phyloP scores from a whole-genome alignment of 306 rosid species.

The Ormosia emarginata region DNA sequence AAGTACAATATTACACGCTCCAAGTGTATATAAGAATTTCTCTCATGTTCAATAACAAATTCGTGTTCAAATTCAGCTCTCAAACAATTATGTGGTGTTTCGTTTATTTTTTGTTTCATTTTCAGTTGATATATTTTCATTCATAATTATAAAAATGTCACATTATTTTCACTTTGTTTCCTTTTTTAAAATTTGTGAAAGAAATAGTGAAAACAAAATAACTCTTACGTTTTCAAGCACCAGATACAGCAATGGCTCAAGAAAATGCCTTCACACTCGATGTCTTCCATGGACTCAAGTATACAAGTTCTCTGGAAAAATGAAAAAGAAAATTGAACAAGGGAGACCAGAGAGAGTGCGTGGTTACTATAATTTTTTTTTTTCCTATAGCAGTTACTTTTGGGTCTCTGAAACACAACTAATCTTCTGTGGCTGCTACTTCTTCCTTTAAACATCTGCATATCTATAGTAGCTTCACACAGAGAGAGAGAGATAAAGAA shows the following conservation, averaged over 20 bases:
- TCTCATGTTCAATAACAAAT: not conserved
- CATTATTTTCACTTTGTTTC: too few relatives aligned
- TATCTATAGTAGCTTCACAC: slow-evolving; percentile 13
- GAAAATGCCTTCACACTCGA: slow-evolving; percentile 16
- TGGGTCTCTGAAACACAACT: slow-evolving; percentile 13
- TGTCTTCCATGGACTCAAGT: slow-evolving; percentile 19
- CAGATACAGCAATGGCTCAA: not conserved
- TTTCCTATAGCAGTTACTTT: slow-evolving; percentile 1
- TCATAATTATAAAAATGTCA: too few relatives aligned
- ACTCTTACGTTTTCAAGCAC: not conserved
- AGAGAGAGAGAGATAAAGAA: not conserved
- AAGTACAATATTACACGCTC: not conserved
- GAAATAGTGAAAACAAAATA: too few relatives aligned
- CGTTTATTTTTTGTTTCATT: too few relatives aligned
- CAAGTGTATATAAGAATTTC: not conserved
- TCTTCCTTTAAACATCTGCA: slow-evolving; percentile 14
- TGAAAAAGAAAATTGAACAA: not conserved
- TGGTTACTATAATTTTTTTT: not conserved
- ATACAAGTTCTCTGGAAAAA: slow-evolving; percentile 24
- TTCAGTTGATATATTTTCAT: too few relatives aligned
- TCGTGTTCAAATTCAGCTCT: not conserved
- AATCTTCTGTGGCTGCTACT: not conserved
- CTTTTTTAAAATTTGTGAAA: too few relatives aligned
- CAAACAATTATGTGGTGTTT: not conserved
- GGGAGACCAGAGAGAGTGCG: not conserved